Evolutionary conservation across 371 early-diverging fungal genomes (phyloP), one percentile per base, ranked within the genome.

Genomic region (Mucor sp.): DNA sequence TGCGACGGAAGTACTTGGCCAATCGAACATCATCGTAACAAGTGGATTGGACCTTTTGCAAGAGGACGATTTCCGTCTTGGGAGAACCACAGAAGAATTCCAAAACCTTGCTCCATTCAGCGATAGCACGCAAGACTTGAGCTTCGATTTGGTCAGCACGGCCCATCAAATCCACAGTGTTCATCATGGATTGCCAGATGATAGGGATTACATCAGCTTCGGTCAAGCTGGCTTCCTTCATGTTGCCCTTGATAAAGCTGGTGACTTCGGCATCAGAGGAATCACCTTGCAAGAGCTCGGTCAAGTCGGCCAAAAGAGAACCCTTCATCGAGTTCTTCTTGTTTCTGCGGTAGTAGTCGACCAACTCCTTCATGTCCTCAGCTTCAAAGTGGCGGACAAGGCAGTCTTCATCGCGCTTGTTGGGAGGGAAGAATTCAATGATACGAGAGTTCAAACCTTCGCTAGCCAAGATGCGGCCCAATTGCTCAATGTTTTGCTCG

Each of bases 371-470:
- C 89, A 97, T 89, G 59, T 94, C 95, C 74, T 94, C 93, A 44
- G 91, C 93, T 77, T 94, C 94, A 81, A 96, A 96, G 79, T 96
- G 95, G 58, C 93, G 92, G 37, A 88, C 90, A 69, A 97, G 87
- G 76, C 91, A 90, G 62, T 94, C 93, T 69, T 93, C 94, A 72
- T 89, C 89, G 65, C 95, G 89, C 85, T 95, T 95, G 83, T 89
- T 93, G 61, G 91, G 91, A 60, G 97, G 97, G 90, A 96, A 95
- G 67, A 97, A 93, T 56, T 95, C 95, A 60, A 89, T 78, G 58
- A 97, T 86, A 68, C 87, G 88, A 57, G 80, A 77, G 70, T 92
- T 90, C 73, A 96, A 79, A 39, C 90, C 91, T 57, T 90, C 81
- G 69, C 86, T 87, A 70, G 80, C 79, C 63, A 97, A 83, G 44